Percentiles rank a stretch among this genome's conserved stretches.
Evolutionary conservation across 2,329 filamentous ascomycete species (phyloP).

Genomic region (Pseudocercospora pini-densiflorae): DNA sequence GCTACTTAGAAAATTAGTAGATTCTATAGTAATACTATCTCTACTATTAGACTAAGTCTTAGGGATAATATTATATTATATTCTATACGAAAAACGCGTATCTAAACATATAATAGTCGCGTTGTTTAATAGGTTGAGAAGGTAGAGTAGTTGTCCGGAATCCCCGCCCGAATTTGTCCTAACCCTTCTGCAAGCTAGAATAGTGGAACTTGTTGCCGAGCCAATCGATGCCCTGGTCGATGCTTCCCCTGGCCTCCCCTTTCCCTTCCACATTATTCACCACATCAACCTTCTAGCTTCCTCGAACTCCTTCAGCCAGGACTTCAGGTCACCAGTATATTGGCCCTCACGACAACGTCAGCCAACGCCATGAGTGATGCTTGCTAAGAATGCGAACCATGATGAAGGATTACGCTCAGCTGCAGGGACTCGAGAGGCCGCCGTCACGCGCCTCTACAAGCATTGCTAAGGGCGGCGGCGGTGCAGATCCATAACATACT

Average conservation of each 20-base stretch:
- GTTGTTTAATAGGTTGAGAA: no score
- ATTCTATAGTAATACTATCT: no score
- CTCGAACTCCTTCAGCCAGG: background rate
- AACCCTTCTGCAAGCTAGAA: no score
- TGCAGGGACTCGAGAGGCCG: constrained; percentile 7
- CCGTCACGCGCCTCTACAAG: constrained; percentile 9
- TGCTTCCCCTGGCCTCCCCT: background rate
- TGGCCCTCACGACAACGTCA: background rate
- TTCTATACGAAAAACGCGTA: no score
- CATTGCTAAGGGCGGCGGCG: constrained; percentile 4
- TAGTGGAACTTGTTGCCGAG: no score
- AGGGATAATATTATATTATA: no score
- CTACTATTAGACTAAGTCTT: no score
- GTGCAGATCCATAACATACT: background rate
- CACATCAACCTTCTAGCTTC: background rate
- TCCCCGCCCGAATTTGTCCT: no score
- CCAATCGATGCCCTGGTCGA: background rate
- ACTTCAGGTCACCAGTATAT: background rate
- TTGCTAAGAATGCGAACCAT: background rate
- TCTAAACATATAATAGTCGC: no score
- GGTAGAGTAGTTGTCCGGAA: no score
- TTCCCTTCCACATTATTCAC: background rate
- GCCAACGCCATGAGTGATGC: background rate
- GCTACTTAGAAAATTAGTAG: no score
- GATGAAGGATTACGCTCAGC: background rate